Evolutionary conservation across 2,329 filamentous ascomycete species (phyloP).

Genomic region (Nemania sp.): DNA sequence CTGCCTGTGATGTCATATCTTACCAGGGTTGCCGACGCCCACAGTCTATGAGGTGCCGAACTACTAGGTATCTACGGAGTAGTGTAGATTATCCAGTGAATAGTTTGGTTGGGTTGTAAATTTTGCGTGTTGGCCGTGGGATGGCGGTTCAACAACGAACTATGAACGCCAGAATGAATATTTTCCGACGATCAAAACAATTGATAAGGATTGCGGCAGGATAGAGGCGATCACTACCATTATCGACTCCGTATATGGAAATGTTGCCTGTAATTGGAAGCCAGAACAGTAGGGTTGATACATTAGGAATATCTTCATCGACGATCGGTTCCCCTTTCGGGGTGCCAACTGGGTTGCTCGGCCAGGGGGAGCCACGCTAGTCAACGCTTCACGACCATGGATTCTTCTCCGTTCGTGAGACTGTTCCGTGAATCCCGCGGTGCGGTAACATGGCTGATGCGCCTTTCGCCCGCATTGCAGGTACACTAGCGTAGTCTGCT

Average conservation of each 20-base stretch:
- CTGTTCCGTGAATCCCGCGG: conserved; percentile 5
- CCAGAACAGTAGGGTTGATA: no score
- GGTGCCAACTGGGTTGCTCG: neutral
- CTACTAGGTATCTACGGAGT: no score
- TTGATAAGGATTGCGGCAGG: neutral
- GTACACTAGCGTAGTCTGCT: no score
- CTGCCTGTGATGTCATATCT: conserved; percentile 14
- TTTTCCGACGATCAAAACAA: no score
- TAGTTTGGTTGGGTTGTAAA: neutral
- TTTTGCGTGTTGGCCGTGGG: no score
- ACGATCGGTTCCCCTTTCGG: conserved; percentile 10
- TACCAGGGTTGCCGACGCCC: no score
- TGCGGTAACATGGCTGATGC: conserved; percentile 2
- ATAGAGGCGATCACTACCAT: conserved; percentile 12
- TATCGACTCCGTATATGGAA: neutral
- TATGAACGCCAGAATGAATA: no score
- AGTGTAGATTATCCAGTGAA: no score
- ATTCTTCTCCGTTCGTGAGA: neutral
- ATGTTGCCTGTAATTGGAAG: conserved; percentile 10
- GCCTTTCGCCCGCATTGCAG: no score
- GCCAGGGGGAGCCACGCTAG: neutral
- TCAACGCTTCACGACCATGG: neutral
- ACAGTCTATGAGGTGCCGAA: no score
- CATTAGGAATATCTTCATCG: no score
- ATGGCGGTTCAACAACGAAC: no score